phyloP scores from a whole-genome alignment of 2,329 filamentous ascomycete genomes.

The Alternaria metachromatica region DNA sequence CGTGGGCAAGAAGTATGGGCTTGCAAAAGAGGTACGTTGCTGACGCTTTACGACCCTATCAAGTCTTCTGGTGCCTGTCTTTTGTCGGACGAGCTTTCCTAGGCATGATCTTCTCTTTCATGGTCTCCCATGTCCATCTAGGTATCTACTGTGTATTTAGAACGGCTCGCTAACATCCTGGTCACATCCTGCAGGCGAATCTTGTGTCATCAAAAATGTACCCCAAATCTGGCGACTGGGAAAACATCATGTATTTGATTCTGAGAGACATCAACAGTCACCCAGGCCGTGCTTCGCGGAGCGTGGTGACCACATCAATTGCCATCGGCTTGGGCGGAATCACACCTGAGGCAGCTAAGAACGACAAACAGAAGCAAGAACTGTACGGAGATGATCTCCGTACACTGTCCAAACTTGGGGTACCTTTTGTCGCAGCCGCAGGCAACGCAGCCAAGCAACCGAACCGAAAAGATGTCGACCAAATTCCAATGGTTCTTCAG shows the following conservation, averaged over 20 bases:
- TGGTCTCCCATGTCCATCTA: too few relatives aligned
- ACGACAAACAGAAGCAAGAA: fast-evolving
- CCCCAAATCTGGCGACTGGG: background rate
- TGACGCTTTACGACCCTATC: too few relatives aligned
- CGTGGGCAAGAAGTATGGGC: background rate
- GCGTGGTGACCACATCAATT: fast-evolving
- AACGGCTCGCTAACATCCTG: too few relatives aligned
- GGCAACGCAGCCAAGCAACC: fast-evolving
- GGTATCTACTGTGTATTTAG: too few relatives aligned
- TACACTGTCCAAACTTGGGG: background rate
- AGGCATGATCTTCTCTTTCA: too few relatives aligned
- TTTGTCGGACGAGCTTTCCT: too few relatives aligned
- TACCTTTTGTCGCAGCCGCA: background rate
- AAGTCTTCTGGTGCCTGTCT: too few relatives aligned
- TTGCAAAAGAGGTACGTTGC: background rate
- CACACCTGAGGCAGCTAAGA: background rate
- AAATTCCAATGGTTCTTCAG: background rate
- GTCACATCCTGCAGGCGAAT: too few relatives aligned
- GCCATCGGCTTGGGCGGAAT: background rate
- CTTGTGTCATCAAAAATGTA: too few relatives aligned
- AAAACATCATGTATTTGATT: background rate
- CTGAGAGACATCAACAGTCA: background rate
- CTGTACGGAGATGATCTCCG: background rate
- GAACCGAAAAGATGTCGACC: background rate
- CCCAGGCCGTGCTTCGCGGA: fast-evolving